Percentiles rank a stretch among this genome's conserved stretches.
These are phyloP conservation scores for Bassia scoparia DNA, from an alignment of 148 eudicot genomes.

Conservation along the genomic window DNA sequence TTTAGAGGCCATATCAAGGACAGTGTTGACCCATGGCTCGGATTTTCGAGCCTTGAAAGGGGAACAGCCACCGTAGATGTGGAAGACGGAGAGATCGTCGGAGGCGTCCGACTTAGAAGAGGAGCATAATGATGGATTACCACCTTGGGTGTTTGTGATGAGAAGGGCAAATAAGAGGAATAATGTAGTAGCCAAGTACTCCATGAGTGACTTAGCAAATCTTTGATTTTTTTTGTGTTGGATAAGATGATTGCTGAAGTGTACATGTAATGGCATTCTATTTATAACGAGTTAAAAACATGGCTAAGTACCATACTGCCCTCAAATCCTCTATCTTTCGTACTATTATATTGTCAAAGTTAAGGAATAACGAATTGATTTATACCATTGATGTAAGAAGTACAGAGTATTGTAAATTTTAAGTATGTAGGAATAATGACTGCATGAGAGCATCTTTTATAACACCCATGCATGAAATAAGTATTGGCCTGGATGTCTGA, in stretches of 20 bases:
- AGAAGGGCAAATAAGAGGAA: slow-evolving; percentile 35
- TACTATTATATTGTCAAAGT: neutral
- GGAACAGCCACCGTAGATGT: slow-evolving; percentile 73
- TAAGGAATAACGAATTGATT: no score
- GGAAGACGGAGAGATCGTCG: slow-evolving; percentile 60
- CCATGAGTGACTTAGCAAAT: slow-evolving; percentile 15
- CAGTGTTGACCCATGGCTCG: slow-evolving; percentile 50
- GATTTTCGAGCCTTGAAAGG: slow-evolving; percentile 54
- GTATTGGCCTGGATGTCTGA: no score
- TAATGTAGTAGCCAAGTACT: slow-evolving; percentile 33
- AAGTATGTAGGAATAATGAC: neutral
- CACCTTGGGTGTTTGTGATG: slow-evolving; percentile 27
- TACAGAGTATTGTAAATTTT: no score
- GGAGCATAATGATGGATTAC: slow-evolving; percentile 42
- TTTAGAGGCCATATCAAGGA: slow-evolving; percentile 72
- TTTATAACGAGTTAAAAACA: slow-evolving; percentile 16
- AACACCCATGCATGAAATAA: neutral
- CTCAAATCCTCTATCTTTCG: no score
- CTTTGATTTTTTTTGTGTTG: slow-evolving; percentile 10
- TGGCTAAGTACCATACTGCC: slow-evolving; percentile 6
- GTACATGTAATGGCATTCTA: slow-evolving; percentile 12
- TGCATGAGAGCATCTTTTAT: neutral
- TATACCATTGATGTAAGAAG: no score
- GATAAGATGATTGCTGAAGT: slow-evolving; percentile 20
- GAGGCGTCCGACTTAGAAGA: slow-evolving; percentile 34